These are phyloP conservation scores for Hypoxylon subgilvum DNA, from an alignment of 495 filamentous ascomycete genomes.

Conservation along the genomic window DNA sequence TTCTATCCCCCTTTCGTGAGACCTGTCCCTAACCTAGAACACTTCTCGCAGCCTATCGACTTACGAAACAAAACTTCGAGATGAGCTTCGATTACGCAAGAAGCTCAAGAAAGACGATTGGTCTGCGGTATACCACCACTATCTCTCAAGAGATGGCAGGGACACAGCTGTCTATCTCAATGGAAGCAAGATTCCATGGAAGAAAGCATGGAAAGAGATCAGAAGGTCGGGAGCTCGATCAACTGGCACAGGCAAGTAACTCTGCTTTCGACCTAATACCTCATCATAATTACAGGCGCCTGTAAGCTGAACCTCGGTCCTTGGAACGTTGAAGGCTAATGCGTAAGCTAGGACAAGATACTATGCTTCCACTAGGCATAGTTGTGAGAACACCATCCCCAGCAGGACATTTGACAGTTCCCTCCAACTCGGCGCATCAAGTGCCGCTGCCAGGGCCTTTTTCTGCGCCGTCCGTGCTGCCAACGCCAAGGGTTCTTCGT, in stretches of 20 bases:
- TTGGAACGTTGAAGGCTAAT: not conserved
- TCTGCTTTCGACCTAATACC: not conserved
- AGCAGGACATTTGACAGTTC: not conserved
- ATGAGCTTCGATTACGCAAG: conserved; percentile 25
- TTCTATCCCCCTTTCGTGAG: not conserved
- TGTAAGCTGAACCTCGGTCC: too few species aligned
- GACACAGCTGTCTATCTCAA: conserved; percentile 27
- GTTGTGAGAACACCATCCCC: conserved; percentile 37
- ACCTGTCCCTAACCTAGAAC: not conserved
- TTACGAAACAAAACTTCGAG: conserved; percentile 34
- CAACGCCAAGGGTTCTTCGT: not conserved
- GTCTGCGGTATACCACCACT: conserved; percentile 19
- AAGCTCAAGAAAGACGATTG: conserved; percentile 35
- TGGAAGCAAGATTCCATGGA: conserved; percentile 23
- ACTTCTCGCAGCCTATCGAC: conserved; percentile 18
- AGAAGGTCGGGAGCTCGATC: conserved; percentile 26
- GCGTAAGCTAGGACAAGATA: not conserved
- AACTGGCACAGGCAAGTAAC: conserved; percentile 2
- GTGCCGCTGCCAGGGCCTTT: not conserved
- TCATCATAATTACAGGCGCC: too few species aligned
- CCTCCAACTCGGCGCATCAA: not conserved
- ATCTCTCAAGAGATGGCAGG: conserved; percentile 6
- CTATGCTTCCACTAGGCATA: conserved; percentile 23
- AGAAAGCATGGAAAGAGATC: conserved; percentile 33
- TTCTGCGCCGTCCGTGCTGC: not conserved